These are phyloP conservation scores for Cicer cuneatum DNA, from an alignment of 306 rosid species.

Conservation along the genomic window DNA sequence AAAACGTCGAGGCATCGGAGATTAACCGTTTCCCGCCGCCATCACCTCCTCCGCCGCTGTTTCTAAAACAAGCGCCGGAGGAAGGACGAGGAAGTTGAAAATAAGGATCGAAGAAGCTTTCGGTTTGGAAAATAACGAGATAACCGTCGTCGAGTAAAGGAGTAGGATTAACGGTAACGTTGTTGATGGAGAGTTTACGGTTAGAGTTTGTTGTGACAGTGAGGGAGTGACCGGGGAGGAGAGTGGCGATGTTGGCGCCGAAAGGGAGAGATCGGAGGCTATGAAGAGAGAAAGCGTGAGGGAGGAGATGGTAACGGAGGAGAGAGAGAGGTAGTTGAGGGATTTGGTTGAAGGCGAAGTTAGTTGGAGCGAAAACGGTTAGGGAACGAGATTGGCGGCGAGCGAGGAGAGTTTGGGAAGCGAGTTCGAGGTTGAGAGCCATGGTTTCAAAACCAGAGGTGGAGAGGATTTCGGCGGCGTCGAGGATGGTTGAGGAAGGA, in stretches of 20 bases:
- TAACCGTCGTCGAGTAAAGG: slow-evolving; percentile 59
- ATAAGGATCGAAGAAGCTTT: slow-evolving; percentile 52
- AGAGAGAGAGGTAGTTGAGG: slow-evolving; percentile 52
- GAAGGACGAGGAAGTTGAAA: slow-evolving; percentile 42
- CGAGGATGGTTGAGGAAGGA: slow-evolving; percentile 51
- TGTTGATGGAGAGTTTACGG: slow-evolving; percentile 56
- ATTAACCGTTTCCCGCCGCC: neutral
- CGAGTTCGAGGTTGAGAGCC: slow-evolving; percentile 61
- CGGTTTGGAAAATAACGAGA: slow-evolving; percentile 51
- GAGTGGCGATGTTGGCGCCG: slow-evolving; percentile 63
- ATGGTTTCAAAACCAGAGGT: slow-evolving; percentile 59
- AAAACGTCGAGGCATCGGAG: neutral
- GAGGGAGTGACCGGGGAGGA: slow-evolving; percentile 51
- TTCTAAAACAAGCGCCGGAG: slow-evolving; percentile 10
- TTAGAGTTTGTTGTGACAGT: slow-evolving; percentile 48
- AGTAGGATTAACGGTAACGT: slow-evolving; percentile 47
- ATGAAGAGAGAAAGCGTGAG: slow-evolving; percentile 52
- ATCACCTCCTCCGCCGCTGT: too few relatives aligned
- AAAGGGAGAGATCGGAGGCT: slow-evolving; percentile 60
- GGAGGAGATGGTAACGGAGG: slow-evolving; percentile 66
- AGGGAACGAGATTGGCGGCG: slow-evolving; percentile 54
- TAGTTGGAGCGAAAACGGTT: slow-evolving; percentile 57
- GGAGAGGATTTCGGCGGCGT: slow-evolving; percentile 66
- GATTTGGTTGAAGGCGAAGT: slow-evolving; percentile 46
- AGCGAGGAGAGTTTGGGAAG: slow-evolving; percentile 51